Base-by-base conservation (phyloP, 192 early-diverging fungal genomes). In the Entophlyctis luteolus region DNA sequence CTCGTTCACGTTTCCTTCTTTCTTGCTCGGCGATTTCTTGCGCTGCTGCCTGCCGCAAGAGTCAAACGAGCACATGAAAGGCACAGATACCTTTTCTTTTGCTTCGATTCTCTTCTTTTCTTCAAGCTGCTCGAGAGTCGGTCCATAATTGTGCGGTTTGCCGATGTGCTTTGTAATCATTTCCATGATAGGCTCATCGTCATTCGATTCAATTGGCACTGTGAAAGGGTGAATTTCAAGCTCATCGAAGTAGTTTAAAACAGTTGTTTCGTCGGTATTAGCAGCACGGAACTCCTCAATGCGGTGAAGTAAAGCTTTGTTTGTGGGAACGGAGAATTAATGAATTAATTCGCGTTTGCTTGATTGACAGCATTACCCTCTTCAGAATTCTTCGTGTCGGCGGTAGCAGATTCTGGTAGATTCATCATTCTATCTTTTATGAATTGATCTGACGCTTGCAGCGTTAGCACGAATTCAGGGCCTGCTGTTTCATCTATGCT, bases 181-280 rank as follows among this genome's bases (percentile, higher is more conserved):
- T 8, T 72, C 77, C 56, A 82, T 60, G 12, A 86, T 60, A n/a
- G 29, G 48, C 12, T 67, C 72, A 23, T 47, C 10, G 25, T 70
- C 75, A 10, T 72, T 72, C 32, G 71, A 59, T 50, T 79, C 75
- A 22, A 71, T 59, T 22, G 73, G 46, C 4, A 86, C 45, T 2
- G 73, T 45, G 29, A 81, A 36, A 1, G 83, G 76, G 48, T 83
- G 79, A 45, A 85, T 76, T 49, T 85, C 85, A 48, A 78, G 59
- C 65, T 86, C 83, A 77, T 86, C 85, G 50, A 86, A 85, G 59
- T 73, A 85, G 65, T 86, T 86, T 18, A 85, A 62, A 4, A 85
- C 78, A 3, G 83, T 86, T 46, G 35, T 78, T 54, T 86, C 83
- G 20, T 84, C 82, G 16, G 79, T 83, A 66, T 86, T 86, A 18